A percentile compares a stretch with the other conserved stretches of the same genome.
phyloP scores from a whole-genome alignment of 2,329 filamentous ascomycete genomes.

The Colletotrichum melonis region DNA sequence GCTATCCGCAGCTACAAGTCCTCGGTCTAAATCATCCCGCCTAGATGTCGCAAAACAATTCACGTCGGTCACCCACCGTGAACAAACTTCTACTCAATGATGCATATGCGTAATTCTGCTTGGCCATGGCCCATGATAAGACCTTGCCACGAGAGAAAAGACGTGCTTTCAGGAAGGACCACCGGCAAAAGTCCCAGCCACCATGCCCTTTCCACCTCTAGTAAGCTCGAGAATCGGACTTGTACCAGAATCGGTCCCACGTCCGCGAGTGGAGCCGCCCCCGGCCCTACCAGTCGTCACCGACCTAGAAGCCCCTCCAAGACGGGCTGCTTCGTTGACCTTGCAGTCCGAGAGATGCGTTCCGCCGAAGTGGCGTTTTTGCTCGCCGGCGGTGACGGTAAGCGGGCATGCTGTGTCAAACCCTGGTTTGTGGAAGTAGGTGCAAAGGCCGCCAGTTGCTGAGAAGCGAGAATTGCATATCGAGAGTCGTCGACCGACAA shows the following conservation, averaged over 20 bases:
- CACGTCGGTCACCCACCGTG: not conserved
- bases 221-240: not conserved
- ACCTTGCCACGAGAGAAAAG: not conserved
- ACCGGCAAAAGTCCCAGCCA: too few species aligned
- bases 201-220: not conserved
- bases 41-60: not conserved
- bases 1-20: not conserved
- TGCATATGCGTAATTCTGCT: not conserved
- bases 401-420: not conserved
- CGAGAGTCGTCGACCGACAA: not conserved
- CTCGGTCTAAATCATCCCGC: not conserved
- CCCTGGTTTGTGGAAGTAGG: not conserved
- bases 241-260: not conserved
- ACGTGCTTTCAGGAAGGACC: not conserved
- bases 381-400: not conserved
- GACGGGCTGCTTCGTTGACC: not conserved
- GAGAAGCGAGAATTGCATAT: too few species aligned
- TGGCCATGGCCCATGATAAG: not conserved
- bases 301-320: not conserved
- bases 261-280: not conserved
- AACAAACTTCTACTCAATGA: not conserved
- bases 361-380: not conserved
- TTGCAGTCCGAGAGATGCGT: not conserved
- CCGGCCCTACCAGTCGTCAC: not conserved
- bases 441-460: not conserved